Evolutionary conservation across 345 rosid species (phyloP).

Genomic region (Pistacia integerrima): DNA sequence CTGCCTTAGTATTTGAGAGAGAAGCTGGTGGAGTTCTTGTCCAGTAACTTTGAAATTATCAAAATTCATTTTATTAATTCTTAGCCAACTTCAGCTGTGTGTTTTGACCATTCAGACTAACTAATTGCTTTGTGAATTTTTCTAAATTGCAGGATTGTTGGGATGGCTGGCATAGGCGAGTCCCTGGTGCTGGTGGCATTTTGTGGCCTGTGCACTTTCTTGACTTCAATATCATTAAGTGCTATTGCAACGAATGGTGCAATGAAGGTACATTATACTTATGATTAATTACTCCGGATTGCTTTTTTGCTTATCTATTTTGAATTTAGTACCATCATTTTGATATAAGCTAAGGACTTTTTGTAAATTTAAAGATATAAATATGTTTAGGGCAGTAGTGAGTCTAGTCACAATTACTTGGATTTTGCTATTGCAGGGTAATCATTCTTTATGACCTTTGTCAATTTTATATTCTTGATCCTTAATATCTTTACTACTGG

Average conservation of each 20-base stretch:
- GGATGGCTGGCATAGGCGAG: conserved; percentile 95
- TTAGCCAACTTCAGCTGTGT: too few relatives aligned
- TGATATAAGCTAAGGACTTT: too few relatives aligned
- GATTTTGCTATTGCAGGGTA: background rate
- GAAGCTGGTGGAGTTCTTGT: conserved; percentile 7
- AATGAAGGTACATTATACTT: conserved; percentile 70
- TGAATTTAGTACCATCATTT: background rate
- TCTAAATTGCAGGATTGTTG: conserved; percentile 85
- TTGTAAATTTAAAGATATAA: too few relatives aligned
- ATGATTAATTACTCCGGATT: background rate
- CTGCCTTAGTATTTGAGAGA: background rate
- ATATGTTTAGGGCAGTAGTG: too few relatives aligned
- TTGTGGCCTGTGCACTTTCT: conserved; percentile 93
- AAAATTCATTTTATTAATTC: too few relatives aligned
- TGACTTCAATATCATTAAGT: conserved; percentile 90
- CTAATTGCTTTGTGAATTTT: conserved; percentile 19
- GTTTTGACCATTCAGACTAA: conserved; percentile 7
- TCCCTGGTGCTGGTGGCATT: conserved; percentile 77
- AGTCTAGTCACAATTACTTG: background rate
- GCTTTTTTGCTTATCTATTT: background rate
- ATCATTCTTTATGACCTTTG: background rate
- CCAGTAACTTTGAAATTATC: background rate
- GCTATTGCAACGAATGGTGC: conserved; percentile 99
- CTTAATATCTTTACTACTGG: background rate
- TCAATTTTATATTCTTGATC: background rate